Evolutionary conservation across 352 stramenopile species (phyloP), one percentile per base, ranked within the genome.

Genomic region (Pythium dissimile): DNA sequence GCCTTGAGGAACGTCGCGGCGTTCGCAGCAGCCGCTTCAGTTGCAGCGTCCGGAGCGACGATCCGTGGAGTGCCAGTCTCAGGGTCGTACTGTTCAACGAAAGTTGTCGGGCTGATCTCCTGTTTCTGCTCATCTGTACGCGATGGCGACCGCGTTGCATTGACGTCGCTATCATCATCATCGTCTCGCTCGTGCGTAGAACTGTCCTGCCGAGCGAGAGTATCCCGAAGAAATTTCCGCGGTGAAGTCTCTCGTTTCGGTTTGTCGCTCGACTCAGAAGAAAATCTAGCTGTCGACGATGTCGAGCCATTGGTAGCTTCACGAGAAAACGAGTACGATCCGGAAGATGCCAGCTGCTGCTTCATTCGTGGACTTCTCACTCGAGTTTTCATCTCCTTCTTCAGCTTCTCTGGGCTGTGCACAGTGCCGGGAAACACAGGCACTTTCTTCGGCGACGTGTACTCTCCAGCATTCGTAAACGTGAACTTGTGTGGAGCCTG

Each of bases 371-470:
- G 68, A 42, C 71, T 80, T 28, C 46, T 23, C 20, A 39, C 23
- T 24, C 23, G 16, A 16, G 41, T 27, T 34, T 59, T 23, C 16
- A 44, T 21, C 3, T 73, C 41, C 23, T 66, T 67, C 41, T 76
- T 75, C 1, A 46, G 15, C 38, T 77, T 79, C 54, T 88, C 78
- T 0, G 78, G 80, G 23, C 76, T 90, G 32, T 73, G 63, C 7
- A 80, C 26, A 16, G 73, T 91, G 12, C 81, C 79, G 2, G 81
- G 79, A 38, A 91, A 87, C 34, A 87, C 66, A 0, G 81, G 81
- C 20, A 91, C 76, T 50, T 89, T 91, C 79, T 88, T 91, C 0
- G 81, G 81, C 11, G 81, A 86, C 35, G 73, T 84, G 65, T 89
- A 91, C 53, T 86, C 79, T 1, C 71, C 69, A 3, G 77, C 66